These are phyloP conservation scores for Mariannaea elegans DNA, from an alignment of 2,329 filamentous ascomycete genomes.

Conservation along the genomic window DNA sequence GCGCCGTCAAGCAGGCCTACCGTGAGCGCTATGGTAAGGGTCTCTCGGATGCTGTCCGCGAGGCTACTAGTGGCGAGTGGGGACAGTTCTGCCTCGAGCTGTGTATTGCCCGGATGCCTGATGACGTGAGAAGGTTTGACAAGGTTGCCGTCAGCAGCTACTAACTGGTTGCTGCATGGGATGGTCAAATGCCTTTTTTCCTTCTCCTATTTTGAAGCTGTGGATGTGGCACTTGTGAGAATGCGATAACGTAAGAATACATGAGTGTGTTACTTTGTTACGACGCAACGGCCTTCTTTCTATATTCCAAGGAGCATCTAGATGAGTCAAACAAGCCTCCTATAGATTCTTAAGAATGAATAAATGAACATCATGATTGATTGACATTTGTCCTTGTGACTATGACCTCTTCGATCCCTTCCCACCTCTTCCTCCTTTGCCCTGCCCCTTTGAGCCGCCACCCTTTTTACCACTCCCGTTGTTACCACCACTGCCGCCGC, in stretches of 20 bases:
- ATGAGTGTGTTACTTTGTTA: constrained; percentile 4
- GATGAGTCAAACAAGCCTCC: constrained; percentile 14
- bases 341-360: constrained; percentile 24
- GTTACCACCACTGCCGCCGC: constrained; percentile 52
- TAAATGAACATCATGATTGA: constrained; percentile 2
- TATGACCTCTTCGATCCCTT: constrained; percentile 55
- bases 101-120: constrained; percentile 68
- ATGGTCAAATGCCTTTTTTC: not conserved
- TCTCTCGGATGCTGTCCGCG: constrained; percentile 80
- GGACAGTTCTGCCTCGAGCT: constrained; percentile 78
- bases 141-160: constrained; percentile 41
- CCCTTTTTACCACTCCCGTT: constrained; percentile 50
- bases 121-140: constrained; percentile 65
- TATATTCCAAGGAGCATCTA: constrained; percentile 14
- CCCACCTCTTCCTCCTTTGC: constrained; percentile 48
- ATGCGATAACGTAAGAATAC: constrained; percentile 8
- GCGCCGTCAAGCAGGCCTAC: constrained; percentile 82
- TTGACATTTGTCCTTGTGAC: not conserved
- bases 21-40: constrained; percentile 77
- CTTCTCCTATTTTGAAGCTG: not conserved
- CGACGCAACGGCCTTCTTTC: constrained; percentile 18
- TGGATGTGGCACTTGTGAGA: constrained; percentile 14
- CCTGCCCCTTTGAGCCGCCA: constrained; percentile 43
- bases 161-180: not conserved
- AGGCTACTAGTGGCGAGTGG: constrained; percentile 80